phyloP scores from a whole-genome alignment of 106 monocot genomes.

The Dendrobium nobile region DNA sequence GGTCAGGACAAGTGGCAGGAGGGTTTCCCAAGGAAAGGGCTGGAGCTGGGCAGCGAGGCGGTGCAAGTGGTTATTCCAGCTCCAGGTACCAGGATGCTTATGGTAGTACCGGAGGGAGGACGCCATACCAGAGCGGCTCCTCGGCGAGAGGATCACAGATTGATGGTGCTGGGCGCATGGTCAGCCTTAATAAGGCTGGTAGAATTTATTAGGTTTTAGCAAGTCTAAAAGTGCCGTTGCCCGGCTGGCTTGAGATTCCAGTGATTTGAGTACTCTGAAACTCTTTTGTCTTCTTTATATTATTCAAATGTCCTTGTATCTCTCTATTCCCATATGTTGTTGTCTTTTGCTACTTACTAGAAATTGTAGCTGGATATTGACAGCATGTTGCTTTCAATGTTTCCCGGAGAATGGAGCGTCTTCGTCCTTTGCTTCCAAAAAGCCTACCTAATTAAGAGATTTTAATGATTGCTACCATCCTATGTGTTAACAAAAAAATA shows the following conservation, averaged over 20 bases:
- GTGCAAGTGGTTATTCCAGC: constrained; percentile 28
- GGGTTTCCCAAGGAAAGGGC: constrained; percentile 24
- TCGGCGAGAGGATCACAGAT: constrained; percentile 22
- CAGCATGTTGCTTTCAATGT: no score
- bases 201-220: constrained; percentile 18
- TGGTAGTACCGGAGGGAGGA: constrained; percentile 16
- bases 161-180: constrained; percentile 47
- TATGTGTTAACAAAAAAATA: no score
- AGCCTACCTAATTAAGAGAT: no score
- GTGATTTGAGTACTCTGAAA: background rate
- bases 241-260: background rate
- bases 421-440: no score
- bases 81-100: constrained; percentile 58
- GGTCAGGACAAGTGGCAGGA: constrained; percentile 20
- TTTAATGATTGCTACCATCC: no score
- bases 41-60: constrained; percentile 13
- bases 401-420: no score
- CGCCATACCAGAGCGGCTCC: constrained; percentile 20
- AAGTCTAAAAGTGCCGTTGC: no score
- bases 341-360: no score
- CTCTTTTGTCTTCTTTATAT: no score
- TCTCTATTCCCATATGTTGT: no score
- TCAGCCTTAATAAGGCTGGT: constrained; percentile 53
- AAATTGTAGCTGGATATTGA: no score
- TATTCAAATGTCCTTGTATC: no score